Conservation (phyloP, 352 stramenopile genomes). For the Pythium vanterpoolii region DNA sequence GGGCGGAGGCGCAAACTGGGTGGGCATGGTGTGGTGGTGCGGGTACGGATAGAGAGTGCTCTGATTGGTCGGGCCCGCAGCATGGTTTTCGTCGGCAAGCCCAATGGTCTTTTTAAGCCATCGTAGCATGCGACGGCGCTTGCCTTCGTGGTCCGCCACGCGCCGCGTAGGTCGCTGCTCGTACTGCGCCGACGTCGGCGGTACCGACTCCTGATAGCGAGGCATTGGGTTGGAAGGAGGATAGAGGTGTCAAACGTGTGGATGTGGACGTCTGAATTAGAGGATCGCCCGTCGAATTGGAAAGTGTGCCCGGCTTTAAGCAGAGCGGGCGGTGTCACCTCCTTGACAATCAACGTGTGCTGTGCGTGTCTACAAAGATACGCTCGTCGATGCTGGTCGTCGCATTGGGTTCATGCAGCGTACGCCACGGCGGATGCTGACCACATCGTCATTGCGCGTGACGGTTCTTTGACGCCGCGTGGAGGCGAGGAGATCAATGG, state of each 20-base stretch:
- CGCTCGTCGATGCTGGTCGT: background rate
- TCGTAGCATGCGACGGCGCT: slow-evolving; percentile 53
- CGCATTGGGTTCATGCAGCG: background rate
- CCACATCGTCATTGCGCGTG: background rate
- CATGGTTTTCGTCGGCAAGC: slow-evolving; percentile 10
- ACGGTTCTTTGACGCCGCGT: background rate
- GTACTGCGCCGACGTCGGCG: slow-evolving; percentile 24
- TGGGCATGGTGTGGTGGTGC: background rate
- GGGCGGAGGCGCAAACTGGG: background rate
- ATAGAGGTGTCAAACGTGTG: no score
- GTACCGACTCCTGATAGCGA: background rate
- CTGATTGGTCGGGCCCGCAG: slow-evolving; percentile 10
- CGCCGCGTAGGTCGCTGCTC: slow-evolving; percentile 35
- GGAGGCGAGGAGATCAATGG: background rate
- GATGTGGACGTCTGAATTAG: background rate
- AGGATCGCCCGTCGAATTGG: background rate
- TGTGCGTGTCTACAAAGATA: background rate
- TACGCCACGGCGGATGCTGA: background rate
- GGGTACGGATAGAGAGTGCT: background rate
- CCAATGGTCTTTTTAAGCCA: slow-evolving; percentile 60
- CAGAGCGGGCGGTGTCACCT: no score
- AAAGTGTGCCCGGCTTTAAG: no score
- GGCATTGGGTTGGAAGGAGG: background rate
- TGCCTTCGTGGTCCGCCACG: slow-evolving; percentile 38
- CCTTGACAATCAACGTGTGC: no score